phyloP scores from a whole-genome alignment of 495 filamentous ascomycete genomes.

The Penicillium diatomitis region DNA sequence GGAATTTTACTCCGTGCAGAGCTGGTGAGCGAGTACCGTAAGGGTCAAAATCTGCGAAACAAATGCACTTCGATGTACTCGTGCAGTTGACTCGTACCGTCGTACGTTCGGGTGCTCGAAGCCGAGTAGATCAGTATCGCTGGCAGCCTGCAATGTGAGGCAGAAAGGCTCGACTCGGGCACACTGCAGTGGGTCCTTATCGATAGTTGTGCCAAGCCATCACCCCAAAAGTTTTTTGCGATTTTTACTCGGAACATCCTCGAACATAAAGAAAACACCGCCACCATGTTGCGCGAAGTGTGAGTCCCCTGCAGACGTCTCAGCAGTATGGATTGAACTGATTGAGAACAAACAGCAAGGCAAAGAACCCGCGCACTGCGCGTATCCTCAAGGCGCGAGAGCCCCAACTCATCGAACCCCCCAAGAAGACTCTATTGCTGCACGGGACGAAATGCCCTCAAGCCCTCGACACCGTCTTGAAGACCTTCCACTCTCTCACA shows the following conservation, averaged over 20 bases:
- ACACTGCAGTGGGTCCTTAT: slow-evolving; percentile 9
- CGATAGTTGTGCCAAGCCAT: slow-evolving; percentile 25
- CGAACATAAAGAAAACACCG: slow-evolving; percentile 4
- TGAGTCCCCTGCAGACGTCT: slow-evolving; percentile 11
- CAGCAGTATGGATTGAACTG: background rate
- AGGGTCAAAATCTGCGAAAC: no score
- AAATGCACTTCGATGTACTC: no score
- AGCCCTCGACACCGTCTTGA: slow-evolving; percentile 67
- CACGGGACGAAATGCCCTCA: slow-evolving; percentile 73
- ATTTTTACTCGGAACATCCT: slow-evolving; percentile 17
- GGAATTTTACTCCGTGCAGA: no score
- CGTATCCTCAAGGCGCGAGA: slow-evolving; percentile 82
- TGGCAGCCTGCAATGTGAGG: background rate
- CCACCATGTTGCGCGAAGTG: slow-evolving; percentile 31
- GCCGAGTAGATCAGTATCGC: no score
- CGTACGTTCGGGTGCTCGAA: no score
- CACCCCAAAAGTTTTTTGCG: slow-evolving; percentile 25
- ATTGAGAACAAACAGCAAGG: slow-evolving; percentile 50
- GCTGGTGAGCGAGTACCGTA: no score
- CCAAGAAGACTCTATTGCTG: slow-evolving; percentile 79
- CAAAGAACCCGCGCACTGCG: slow-evolving; percentile 88
- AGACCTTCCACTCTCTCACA: slow-evolving; percentile 73
- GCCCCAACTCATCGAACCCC: slow-evolving; percentile 80
- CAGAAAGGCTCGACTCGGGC: background rate
- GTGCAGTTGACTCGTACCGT: no score